A percentile compares a stretch with the other conserved stretches of the same genome.
Evolutionary conservation across 805 yeast genomes (phyloP).

Genomic region (Candida montana): DNA sequence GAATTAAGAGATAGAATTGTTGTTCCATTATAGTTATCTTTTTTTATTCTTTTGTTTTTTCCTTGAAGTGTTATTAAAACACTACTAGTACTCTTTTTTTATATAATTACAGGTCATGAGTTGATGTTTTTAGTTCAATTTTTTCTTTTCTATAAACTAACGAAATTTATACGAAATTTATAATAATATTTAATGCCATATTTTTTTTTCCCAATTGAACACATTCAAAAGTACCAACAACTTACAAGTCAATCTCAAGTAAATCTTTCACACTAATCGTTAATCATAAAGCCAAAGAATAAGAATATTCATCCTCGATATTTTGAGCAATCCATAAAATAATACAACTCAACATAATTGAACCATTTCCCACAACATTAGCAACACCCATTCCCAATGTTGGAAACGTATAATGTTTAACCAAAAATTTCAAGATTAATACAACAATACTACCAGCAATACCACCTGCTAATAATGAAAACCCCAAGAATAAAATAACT

Average conservation of each 20-base stretch:
- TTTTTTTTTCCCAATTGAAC: no score
- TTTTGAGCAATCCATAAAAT: constrained; percentile 92
- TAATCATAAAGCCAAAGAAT: constrained; percentile 72
- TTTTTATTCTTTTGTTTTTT: background rate
- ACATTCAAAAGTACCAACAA: no score
- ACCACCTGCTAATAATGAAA: constrained; percentile 90
- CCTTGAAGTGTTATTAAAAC: no score
- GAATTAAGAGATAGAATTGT: constrained; percentile 22
- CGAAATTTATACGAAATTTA: no score
- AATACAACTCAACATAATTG: constrained; percentile 84
- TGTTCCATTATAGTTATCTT: background rate
- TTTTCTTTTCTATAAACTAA: no score
- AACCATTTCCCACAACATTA: constrained; percentile 73
- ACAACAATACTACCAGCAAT: constrained; percentile 89
- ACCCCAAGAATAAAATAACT: constrained; percentile 84
- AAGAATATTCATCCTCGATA: constrained; percentile 92
- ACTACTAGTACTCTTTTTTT: no score
- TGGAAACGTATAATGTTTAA: constrained; percentile 77
- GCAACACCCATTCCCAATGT: constrained; percentile 92
- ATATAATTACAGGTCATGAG: background rate
- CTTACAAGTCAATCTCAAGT: no score
- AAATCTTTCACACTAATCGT: no score
- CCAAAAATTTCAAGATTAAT: constrained; percentile 73
- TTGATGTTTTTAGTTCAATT: background rate
- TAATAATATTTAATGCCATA: constrained; percentile 1